Base-by-base conservation (phyloP, 805 yeast genomes). In the Blastobotrys muscicola region DNA sequence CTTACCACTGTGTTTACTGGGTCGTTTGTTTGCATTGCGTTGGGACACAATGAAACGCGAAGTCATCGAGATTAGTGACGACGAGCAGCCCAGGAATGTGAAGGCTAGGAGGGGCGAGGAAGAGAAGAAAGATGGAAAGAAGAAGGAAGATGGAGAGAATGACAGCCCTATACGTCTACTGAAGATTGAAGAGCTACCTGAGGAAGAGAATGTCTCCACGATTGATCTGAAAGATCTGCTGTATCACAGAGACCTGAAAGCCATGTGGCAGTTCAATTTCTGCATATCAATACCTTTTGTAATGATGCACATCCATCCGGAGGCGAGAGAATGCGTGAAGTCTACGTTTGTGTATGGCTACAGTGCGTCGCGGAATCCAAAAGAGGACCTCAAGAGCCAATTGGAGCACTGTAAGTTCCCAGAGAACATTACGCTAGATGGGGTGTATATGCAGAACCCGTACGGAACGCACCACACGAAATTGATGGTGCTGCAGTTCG, bases 381-480 rank as follows among this genome's bases (percentile, higher is more conserved):
- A 43, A 7, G 38, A 47, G 8, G 44, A 44, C 29, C 20, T 30
- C 38, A 10, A 37, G 33, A 29, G 14, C 20, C 39, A 42, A 31
- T 20, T 34, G 12, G 34, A 32, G 14, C 32, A 11, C 8, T 38
- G 44, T 16, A 30, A 39, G 43, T 33, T 33, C 20, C 40, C 42
- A 1, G 37, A 42, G 15, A 56, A 56, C 33, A 49, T 57, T n/a
- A 16, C 32, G 6, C 38, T 53, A n/a, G 52, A 50, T 26, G 49
- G 48, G 8, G 54, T 50, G 7, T 12, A 32, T 10, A 32, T 60
- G 29, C 40, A 43, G 16, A 45, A 42, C 36, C 52, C 29, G 34
- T 59, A 45, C 45, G 60, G 55, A 3, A 52, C 62, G 4, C 66
- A 61, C 38, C 66, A 61, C 41, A 45, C 63, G 20, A 61, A 61